A percentile compares a stretch with the other conserved stretches of the same genome.
Evolutionary conservation across 192 early-diverging fungal species (phyloP).

Genomic region (Backusella sp.): DNA sequence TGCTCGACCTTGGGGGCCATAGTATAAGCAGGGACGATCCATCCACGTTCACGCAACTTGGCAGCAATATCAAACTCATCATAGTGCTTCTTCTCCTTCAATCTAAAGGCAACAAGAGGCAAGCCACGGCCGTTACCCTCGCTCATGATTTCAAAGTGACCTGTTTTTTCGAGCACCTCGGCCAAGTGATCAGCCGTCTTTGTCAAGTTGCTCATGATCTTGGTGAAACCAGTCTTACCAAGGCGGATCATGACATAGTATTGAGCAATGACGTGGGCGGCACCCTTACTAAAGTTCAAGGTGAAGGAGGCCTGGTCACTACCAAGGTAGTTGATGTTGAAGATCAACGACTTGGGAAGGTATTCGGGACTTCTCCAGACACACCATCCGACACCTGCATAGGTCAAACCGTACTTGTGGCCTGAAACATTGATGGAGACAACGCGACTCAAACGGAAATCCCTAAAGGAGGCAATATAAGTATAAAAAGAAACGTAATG

Average conservation of each 20-base stretch:
- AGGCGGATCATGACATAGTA: constrained; percentile 81
- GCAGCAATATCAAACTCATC: constrained; percentile 56
- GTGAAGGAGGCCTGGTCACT: constrained; percentile 56
- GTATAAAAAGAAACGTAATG: not conserved
- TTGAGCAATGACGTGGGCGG: constrained; percentile 69
- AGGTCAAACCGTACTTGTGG: constrained; percentile 69
- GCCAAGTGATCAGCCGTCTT: constrained; percentile 58
- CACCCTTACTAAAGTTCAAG: constrained; percentile 73
- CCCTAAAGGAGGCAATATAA: not conserved
- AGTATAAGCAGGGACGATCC: constrained; percentile 75
- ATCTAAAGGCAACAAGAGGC: constrained; percentile 65
- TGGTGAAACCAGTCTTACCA: constrained; percentile 64
- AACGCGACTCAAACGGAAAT: constrained; percentile 66
- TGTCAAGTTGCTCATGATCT: constrained; percentile 63
- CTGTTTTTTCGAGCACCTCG: constrained; percentile 51
- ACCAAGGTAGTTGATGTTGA: constrained; percentile 48
- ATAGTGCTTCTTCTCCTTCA: constrained; percentile 39
- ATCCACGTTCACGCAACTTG: constrained; percentile 62
- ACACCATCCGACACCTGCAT: constrained; percentile 82
- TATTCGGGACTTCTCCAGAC: constrained; percentile 68
- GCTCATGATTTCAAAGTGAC: constrained; percentile 56
- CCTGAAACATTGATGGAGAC: constrained; percentile 81
- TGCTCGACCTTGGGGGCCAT: constrained; percentile 46
- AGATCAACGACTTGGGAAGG: constrained; percentile 75
- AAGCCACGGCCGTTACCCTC: constrained; percentile 44